Evolutionary conservation across 768 basidiomycete species (phyloP).

Genomic region (Phanerochaete carnosa): DNA sequence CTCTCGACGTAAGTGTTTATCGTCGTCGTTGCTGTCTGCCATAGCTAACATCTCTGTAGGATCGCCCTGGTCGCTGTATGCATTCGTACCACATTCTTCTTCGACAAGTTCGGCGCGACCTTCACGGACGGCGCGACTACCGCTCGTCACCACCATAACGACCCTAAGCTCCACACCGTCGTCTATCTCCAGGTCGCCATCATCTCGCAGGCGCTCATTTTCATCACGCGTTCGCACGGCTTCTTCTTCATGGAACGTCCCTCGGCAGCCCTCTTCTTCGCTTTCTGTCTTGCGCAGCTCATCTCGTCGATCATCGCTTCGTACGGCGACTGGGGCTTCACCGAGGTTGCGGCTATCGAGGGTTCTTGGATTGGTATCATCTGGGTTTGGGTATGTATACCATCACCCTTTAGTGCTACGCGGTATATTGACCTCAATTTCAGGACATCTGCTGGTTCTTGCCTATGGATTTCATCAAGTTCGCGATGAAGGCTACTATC

Average conservation of each 20-base stretch:
- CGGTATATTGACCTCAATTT: constrained; percentile 15
- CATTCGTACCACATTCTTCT: constrained; percentile 87
- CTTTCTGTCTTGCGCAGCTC: constrained; percentile 92
- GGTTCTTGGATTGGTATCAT: constrained; percentile 97
- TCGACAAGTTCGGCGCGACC: constrained; percentile 74
- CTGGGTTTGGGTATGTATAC: constrained; percentile 84
- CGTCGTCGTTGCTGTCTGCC: constrained; percentile 1
- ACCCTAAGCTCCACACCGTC: constrained; percentile 80
- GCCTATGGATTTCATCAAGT: constrained; percentile 95
- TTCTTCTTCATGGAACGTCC: constrained; percentile 98
- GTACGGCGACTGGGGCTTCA: constrained; percentile 95
- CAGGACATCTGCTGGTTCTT: constrained; percentile 96
- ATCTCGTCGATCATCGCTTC: constrained; percentile 94
- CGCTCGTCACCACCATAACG: constrained; percentile 45
- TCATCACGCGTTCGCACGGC: constrained; percentile 89
- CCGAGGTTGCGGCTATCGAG: constrained; percentile 71
- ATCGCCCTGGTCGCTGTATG: constrained; percentile 80
- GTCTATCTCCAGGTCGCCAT: constrained; percentile 97
- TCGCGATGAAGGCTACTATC: constrained; percentile 91
- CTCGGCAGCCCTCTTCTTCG: constrained; percentile 81
- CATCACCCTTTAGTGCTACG: background rate
- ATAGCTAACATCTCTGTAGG: constrained; percentile 34
- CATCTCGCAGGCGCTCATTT: constrained; percentile 97
- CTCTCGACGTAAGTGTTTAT: constrained; percentile 70
- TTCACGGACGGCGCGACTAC: constrained; percentile 34